Evolutionary conservation across 345 rosid species (phyloP), one percentile per base, ranked within the genome.

Genomic region (Erodium maritimum): DNA sequence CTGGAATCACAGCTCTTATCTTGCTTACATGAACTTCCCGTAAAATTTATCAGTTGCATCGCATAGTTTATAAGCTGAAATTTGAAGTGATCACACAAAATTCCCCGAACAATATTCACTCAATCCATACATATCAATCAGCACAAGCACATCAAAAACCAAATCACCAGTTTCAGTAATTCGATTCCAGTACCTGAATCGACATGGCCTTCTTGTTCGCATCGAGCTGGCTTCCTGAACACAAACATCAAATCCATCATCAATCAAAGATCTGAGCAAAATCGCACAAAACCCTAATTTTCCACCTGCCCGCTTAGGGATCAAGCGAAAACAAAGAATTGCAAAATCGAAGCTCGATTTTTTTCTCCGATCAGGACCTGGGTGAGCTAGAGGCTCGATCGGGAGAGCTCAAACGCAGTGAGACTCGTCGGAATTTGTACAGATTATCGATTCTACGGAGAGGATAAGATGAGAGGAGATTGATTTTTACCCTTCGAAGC

Each of bases 191-290:
- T 73, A 77, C 88, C 82, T 77, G 84, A 71, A 82, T 75, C 19
- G 69, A 22, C 88, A 82, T 82, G 6, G 81, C 88, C 54, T 82
- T 82, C 79, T 77, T 77, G 80, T 82, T 82, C 42, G 75, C 6
- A 20, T 77, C 85, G 57, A 82, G 70, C 54, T 77, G 85, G 73
- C 88, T 82, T 20, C 84, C 88, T 79, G 69, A 14, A 24, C 18
- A 24, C 37, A 29, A 29, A 29, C 8, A 29, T 29, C 37, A 11
- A 29, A 29, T 11, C 37, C 37, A 29, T 29, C 1, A 29, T 29
- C 5, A 29, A 29, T 29, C 37, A 29, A 29, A 29, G 37, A 29
- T 29, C 37, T 6, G 9, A 3, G 9, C 37, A 29, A 29, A 29
- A 29, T 29, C 9, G 4, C 37, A 29, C 37, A 29, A 29, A 29